Evolutionary conservation across 305 asterid species (phyloP).

Genomic region (Fraxinus nigra): DNA sequence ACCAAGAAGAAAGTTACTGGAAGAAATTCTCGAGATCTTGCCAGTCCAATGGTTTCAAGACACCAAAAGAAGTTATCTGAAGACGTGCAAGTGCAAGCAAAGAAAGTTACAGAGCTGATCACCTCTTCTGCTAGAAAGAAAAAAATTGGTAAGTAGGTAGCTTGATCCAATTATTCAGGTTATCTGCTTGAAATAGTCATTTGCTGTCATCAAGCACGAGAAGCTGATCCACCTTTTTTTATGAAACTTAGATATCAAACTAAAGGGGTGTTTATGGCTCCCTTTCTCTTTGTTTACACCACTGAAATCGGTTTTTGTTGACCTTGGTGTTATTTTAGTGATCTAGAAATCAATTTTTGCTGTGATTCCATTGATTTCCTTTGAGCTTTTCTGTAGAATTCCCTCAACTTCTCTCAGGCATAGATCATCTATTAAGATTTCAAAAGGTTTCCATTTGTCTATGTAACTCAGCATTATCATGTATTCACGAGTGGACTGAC

Average conservation of each 20-base stretch:
- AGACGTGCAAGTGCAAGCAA: constrained; percentile 57
- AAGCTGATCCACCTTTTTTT: constrained; percentile 1
- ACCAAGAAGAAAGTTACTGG: constrained; percentile 61
- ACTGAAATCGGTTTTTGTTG: background rate
- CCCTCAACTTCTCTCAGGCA: background rate
- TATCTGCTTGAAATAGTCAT: constrained; percentile 1
- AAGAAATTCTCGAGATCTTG: constrained; percentile 53
- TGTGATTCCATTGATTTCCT: background rate
- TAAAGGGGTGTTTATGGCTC: background rate
- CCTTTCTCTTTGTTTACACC: background rate
- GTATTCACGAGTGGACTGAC: constrained; percentile 11
- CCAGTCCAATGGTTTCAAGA: constrained; percentile 63
- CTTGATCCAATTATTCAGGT: background rate
- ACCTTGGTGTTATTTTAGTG: constrained; percentile 9
- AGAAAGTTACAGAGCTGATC: constrained; percentile 68
- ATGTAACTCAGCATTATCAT: constrained; percentile 10
- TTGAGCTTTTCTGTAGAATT: background rate
- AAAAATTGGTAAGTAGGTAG: constrained; percentile 56
- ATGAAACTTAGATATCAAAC: background rate
- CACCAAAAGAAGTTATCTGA: constrained; percentile 59
- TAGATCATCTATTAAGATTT: background rate
- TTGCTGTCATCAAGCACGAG: background rate
- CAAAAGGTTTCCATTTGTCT: constrained; percentile 7
- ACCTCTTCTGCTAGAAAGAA: constrained; percentile 89
- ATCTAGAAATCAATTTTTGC: background rate